These are phyloP conservation scores for Rhodotorula diobovata DNA, from an alignment of 768 basidiomycete species.

Conservation along the genomic window DNA sequence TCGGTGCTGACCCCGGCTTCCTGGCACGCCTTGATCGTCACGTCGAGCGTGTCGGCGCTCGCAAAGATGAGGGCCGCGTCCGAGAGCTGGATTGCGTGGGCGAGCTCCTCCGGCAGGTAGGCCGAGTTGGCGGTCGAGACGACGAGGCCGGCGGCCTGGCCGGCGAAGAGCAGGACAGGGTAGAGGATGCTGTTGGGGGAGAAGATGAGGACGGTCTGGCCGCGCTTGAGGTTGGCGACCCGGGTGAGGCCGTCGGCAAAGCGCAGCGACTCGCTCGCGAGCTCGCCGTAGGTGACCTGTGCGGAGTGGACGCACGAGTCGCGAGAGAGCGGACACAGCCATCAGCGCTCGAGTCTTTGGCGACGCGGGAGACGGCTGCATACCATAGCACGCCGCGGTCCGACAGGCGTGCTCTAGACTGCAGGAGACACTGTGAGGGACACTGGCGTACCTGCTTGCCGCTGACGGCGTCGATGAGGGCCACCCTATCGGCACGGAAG, in stretches of 20 bases:
- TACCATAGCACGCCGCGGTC: too few relatives aligned
- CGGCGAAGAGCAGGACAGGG: constrained; percentile 35
- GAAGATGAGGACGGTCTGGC: constrained; percentile 24
- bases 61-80: constrained; percentile 60
- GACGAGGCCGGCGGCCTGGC: constrained; percentile 60
- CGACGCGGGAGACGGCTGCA: too few relatives aligned
- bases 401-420: too few relatives aligned
- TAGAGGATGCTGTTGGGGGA: constrained; percentile 36
- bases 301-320: too few relatives aligned
- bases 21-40: constrained; percentile 14
- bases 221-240: constrained; percentile 2
- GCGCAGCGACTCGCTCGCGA: not conserved
- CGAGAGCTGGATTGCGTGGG: constrained; percentile 64
- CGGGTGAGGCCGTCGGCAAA: constrained; percentile 13
- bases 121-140: constrained; percentile 69
- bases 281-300: constrained; percentile 15
- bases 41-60: constrained; percentile 52
- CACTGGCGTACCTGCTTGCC: constrained; percentile 3
- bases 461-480: constrained; percentile 26
- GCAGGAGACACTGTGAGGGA: too few relatives aligned
- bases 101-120: constrained; percentile 66
- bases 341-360: too few relatives aligned
- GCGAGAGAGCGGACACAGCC: too few relatives aligned
- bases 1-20: constrained; percentile 55
- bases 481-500: not conserved